Conservation (phyloP, 2,329 filamentous ascomycete genomes). For the Didymella keratinophila region DNA sequence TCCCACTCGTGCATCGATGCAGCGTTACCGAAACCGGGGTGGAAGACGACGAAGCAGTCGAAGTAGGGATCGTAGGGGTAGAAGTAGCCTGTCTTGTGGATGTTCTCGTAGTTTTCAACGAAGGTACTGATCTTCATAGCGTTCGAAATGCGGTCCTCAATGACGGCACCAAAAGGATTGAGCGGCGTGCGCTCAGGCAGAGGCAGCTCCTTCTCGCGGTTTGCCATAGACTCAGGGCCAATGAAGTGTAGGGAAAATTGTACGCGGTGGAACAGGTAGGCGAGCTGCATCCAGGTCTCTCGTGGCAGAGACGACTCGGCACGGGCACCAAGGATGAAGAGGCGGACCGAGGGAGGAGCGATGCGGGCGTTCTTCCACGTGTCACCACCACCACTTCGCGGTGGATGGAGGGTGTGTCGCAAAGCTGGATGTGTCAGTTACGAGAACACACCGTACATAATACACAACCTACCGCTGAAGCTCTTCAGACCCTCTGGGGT, state of each 20-base stretch:
- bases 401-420: constrained; percentile 91
- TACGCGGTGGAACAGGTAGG: constrained; percentile 94
- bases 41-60: constrained; percentile 96
- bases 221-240: constrained; percentile 93
- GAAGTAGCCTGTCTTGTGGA: constrained; percentile 90
- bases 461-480: constrained; percentile 75
- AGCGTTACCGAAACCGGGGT: constrained; percentile 93
- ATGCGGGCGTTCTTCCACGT: constrained; percentile 81
- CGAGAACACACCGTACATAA: neutral
- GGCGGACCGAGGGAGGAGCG: constrained; percentile 84
- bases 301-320: constrained; percentile 97
- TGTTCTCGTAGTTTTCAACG: constrained; percentile 97
- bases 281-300: constrained; percentile 90
- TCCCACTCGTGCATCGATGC: constrained; percentile 94
- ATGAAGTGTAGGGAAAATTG: constrained; percentile 92
- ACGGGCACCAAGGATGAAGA: constrained; percentile 93
- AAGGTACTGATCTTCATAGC: constrained; percentile 97
- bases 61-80: constrained; percentile 97
- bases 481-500: constrained; percentile 92
- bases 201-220: constrained; percentile 91
- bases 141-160: constrained; percentile 88
- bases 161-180: constrained; percentile 93
- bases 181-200: constrained; percentile 81
- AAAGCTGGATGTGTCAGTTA: constrained; percentile 66
- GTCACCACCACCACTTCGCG: constrained; percentile 75